Evolutionary conservation across 176 grass and related monocot species (phyloP).

Genomic region (Lolium multiflorum): DNA sequence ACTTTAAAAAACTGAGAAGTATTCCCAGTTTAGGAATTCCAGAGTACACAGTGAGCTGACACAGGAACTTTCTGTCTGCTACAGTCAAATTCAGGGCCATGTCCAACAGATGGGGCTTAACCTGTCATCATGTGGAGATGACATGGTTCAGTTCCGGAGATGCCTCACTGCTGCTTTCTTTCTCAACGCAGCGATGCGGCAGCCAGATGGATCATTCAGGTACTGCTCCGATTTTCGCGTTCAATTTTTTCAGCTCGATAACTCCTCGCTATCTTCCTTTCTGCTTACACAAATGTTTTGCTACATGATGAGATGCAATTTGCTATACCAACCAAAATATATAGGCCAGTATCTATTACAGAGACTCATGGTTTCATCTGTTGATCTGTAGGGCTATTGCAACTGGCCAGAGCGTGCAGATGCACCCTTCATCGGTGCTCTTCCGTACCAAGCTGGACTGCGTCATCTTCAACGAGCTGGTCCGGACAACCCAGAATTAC

Average conservation of each 20-base stretch:
- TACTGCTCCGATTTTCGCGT: not conserved
- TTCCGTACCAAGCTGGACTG: constrained; percentile 75
- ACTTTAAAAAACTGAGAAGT: not conserved
- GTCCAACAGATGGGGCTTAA: constrained; percentile 77
- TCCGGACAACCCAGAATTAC: constrained; percentile 77
- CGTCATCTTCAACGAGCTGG: constrained; percentile 82
- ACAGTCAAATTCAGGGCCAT: constrained; percentile 89
- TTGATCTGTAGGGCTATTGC: constrained; percentile 64
- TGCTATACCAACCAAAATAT: not conserved
- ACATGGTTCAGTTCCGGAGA: constrained; percentile 79
- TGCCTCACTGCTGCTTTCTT: constrained; percentile 86
- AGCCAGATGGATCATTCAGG: constrained; percentile 90
- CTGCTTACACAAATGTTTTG: not conserved
- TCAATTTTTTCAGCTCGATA: not conserved
- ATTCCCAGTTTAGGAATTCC: not conserved
- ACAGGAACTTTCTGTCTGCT: constrained; percentile 31
- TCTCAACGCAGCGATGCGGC: constrained; percentile 81
- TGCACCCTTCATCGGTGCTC: constrained; percentile 92
- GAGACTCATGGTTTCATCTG: not conserved
- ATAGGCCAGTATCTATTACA: not conserved
- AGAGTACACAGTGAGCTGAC: constrained; percentile 23
- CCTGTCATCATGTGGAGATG: constrained; percentile 77
- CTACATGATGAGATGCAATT: not conserved
- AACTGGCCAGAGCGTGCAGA: constrained; percentile 69
- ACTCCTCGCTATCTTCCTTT: not conserved